Conservation (phyloP, 2,329 filamentous ascomycete species). For the Fusarium sp. region DNA sequence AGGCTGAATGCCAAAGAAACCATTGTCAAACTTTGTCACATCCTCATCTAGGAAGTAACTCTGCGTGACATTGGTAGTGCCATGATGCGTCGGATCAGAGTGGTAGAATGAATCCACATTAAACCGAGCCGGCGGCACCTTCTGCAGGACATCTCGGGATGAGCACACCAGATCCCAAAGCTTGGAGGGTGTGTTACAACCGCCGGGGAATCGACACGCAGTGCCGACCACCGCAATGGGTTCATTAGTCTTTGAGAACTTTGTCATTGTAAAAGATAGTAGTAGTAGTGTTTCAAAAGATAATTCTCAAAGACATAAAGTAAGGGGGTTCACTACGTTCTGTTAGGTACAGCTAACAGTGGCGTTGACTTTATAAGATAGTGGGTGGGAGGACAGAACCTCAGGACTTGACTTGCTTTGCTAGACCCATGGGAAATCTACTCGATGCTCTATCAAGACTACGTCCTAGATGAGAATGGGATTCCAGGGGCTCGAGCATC, state of each 20-base stretch:
- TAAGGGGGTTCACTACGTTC: neutral
- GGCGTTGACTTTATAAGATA: neutral
- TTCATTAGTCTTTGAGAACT: neutral
- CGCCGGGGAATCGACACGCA: constrained; percentile 1
- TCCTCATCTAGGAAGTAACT: constrained; percentile 2
- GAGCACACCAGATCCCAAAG: constrained; percentile 8
- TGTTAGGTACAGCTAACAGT: neutral
- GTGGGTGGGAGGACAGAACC: neutral
- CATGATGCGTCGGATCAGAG: neutral
- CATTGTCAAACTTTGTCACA: constrained; percentile 9
- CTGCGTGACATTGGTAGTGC: constrained; percentile 1
- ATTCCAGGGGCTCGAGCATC: neutral
- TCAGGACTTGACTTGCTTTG: neutral
- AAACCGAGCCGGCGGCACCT: neutral
- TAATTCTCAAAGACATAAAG: neutral
- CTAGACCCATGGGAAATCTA: neutral
- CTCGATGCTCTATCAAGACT: neutral
- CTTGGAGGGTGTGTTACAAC: constrained; percentile 1
- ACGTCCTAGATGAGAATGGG: neutral
- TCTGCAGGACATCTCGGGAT: neutral
- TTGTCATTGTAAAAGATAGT: neutral
- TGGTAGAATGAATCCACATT: constrained; percentile 8
- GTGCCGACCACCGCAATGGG: constrained; percentile 7
- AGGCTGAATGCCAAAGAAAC: constrained; percentile 10
- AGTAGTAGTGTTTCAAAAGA: neutral